Evolutionary conservation across 202 grass and related monocot species (phyloP), one percentile per base, ranked within the genome.

Genomic region (Saccharum hybrid): DNA sequence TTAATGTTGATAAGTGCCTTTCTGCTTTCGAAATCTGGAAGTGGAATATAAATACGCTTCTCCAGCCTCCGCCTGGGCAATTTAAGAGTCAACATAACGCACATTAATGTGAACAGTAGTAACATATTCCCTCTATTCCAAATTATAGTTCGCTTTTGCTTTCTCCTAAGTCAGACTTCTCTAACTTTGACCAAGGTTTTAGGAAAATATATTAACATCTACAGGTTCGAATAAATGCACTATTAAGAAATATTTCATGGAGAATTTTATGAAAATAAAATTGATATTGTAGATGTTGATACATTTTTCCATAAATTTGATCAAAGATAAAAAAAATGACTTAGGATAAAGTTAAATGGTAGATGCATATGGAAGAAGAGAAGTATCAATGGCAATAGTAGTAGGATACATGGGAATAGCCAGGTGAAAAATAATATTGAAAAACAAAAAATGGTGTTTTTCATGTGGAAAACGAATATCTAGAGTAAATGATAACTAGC

Each of bases 21-120:
- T 92, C 96, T 87, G 48, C 96, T 96, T 88, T 99, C 96, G 38
- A 96, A 99, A 66, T 85, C 93, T 63, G 96, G 96, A 75, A 99
- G 96, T 74, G 96, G 96, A 66, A 99, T 99, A 59, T 99, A 99
- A 82, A 99, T 96, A 69, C 96, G 89, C 69, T 99, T 99, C 88
- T 99, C 96, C 66, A 99, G 75, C 84, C 96, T 89, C 83, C 96
- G 94, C 90, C 96, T 96, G 82, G 31, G 79, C 54, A 22, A 88
- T 73, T 89, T 36, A 68, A 4, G 52, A 77, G 73, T 62, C 79
- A 40, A 76, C 80, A 74, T 28, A 31, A 30, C 0, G 0, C 61
- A 31, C 10, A 63, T 13, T 63, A 28, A 63, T 28, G 11, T 30
- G 4, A 63, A 63, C 10, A 63, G 1, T 0, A 63, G 4, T 28